phyloP scores from a whole-genome alignment of 1,139 yeast genomes.

The Geotrichum citri-aurantii region DNA sequence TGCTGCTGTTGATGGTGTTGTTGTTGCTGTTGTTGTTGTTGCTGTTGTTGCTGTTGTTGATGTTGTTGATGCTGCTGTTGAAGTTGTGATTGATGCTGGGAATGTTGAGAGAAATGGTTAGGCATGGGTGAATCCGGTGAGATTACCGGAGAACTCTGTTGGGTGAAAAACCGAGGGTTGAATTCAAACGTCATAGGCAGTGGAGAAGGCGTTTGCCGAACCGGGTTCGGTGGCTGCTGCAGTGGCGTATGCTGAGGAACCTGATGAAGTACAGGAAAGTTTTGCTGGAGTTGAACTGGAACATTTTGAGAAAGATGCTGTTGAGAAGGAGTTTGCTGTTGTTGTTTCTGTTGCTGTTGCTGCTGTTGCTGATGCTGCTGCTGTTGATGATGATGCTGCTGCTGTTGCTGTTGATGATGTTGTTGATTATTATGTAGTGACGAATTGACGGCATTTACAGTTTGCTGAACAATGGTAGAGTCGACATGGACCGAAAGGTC shows the following conservation, averaged over 20 bases:
- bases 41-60: slow-evolving; percentile 1
- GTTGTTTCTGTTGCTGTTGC: neutral
- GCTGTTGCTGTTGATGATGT: slow-evolving; percentile 38
- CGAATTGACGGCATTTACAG: slow-evolving; percentile 49
- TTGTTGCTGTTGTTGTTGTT: slow-evolving; percentile 24
- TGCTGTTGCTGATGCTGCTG: neutral
- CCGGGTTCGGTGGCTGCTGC: neutral
- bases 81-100: neutral
- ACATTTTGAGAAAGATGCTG: neutral
- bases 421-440: too few species aligned
- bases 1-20: slow-evolving; percentile 41
- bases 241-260: neutral
- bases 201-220: neutral
- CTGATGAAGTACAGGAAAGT: neutral
- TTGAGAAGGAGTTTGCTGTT: neutral
- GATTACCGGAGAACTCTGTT: neutral
- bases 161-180: too few species aligned
- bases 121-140: neutral
- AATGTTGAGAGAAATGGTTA: neutral
- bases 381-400: slow-evolving; percentile 27
- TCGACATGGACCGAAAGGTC: slow-evolving; percentile 37
- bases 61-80: slow-evolving; percentile 4
- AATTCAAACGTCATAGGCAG: too few species aligned
- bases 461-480: slow-evolving; percentile 47
- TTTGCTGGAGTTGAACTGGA: neutral